phyloP scores from a whole-genome alignment of 257 asterid genomes.

The Fraxinus quadrangulata region DNA sequence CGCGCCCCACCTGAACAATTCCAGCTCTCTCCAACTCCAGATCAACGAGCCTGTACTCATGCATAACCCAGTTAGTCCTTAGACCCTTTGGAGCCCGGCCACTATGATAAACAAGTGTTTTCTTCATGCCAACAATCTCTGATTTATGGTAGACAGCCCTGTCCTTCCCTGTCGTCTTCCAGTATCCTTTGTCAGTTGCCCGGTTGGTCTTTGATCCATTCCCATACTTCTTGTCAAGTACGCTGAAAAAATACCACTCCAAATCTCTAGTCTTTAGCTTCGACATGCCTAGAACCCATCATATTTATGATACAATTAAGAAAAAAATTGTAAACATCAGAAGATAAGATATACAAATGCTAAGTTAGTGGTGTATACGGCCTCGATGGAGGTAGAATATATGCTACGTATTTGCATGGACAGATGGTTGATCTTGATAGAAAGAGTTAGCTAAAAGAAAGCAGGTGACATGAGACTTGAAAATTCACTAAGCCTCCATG shows the following conservation, averaged over 20 bases:
- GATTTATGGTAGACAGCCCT: conserved; percentile 64
- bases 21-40: conserved; percentile 57
- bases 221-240: conserved; percentile 83
- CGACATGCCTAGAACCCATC: conserved; percentile 52
- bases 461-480: neutral
- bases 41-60: conserved; percentile 79
- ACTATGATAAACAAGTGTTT: conserved; percentile 84
- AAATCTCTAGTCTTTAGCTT: conserved; percentile 76
- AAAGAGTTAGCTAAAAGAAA: neutral
- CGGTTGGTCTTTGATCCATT: conserved; percentile 85
- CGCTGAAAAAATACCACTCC: conserved; percentile 96
- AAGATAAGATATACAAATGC: neutral
- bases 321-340: neutral
- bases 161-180: conserved; percentile 98
- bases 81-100: conserved; percentile 96
- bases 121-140: conserved; percentile 81
- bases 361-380: neutral
- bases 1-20: conserved; percentile 60
- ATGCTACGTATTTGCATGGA: neutral
- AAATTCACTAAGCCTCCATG: neutral
- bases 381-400: neutral
- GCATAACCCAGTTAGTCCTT: conserved; percentile 98
- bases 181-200: conserved; percentile 84
- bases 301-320: neutral
- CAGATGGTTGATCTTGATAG: neutral